A percentile compares a stretch with the other conserved stretches of the same genome.
Evolutionary conservation across 2,329 filamentous ascomycete genomes (phyloP).

Genomic region (Aspergillus vadensis): DNA sequence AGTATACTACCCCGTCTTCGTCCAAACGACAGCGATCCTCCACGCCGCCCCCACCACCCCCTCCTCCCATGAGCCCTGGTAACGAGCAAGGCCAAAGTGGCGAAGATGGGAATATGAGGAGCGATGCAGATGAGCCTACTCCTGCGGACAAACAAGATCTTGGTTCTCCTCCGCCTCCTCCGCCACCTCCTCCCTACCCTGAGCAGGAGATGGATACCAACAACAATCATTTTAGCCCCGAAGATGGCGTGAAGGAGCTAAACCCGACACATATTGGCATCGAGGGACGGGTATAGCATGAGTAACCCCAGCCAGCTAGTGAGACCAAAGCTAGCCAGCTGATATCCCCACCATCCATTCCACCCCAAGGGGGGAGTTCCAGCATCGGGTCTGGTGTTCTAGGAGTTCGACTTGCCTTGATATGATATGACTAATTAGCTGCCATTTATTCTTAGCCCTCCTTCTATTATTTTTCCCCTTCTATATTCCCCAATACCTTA

Average conservation of each 20-base stretch:
- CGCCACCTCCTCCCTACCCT: constrained; percentile 36
- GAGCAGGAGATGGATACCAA: constrained; percentile 25
- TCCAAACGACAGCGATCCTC: constrained; percentile 57
- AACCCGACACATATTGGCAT: constrained; percentile 27
- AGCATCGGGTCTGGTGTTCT: constrained; percentile 18
- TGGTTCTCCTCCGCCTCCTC: constrained; percentile 29
- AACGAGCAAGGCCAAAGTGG: constrained; percentile 22
- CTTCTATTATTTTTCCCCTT: constrained; percentile 8
- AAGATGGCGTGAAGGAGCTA: constrained; percentile 12
- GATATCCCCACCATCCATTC: background rate
- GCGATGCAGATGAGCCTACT: constrained; percentile 21
- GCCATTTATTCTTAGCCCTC: background rate
- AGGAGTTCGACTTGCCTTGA: constrained; percentile 6
- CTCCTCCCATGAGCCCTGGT: constrained; percentile 31
- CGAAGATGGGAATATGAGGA: constrained; percentile 23
- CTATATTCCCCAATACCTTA: constrained; percentile 4
- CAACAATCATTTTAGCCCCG: constrained; percentile 2
- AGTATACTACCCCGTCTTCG: constrained; percentile 48
- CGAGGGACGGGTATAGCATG: constrained; percentile 26
- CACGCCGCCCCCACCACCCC: constrained; percentile 42
- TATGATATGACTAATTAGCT: background rate
- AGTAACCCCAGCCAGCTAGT: background rate
- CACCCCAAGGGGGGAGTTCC: background rate
- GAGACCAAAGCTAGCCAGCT: background rate
- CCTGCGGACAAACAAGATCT: constrained; percentile 23